Evolutionary conservation across 345 rosid genomes (phyloP).

Genomic region (Mallotus nudiflorus): DNA sequence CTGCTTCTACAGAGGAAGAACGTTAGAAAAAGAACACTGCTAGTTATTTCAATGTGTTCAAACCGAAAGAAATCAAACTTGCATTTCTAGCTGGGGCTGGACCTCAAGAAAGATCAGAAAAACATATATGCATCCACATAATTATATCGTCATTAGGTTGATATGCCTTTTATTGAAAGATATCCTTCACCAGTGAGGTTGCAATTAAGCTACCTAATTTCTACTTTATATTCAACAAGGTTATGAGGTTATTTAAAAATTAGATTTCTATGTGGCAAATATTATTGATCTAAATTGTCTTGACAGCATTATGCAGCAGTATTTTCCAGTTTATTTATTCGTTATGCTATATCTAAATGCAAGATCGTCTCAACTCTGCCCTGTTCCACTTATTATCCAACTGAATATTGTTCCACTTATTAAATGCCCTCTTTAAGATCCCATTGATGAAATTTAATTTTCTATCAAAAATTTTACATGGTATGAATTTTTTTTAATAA

Average conservation of each 20-base stretch:
- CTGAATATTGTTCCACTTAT: neutral
- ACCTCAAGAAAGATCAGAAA: slow-evolving; percentile 65
- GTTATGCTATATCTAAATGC: too few species aligned
- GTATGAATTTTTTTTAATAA: too few species aligned
- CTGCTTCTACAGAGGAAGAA: slow-evolving; percentile 68
- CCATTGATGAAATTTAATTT: too few species aligned
- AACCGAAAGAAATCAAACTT: slow-evolving; percentile 73
- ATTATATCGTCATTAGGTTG: neutral
- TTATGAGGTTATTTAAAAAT: too few species aligned
- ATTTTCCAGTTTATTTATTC: too few species aligned
- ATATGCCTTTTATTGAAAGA: neutral
- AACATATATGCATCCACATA: neutral
- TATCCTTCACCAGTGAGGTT: neutral
- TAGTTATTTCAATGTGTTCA: slow-evolving; percentile 70
- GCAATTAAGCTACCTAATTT: neutral
- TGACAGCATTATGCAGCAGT: too few species aligned
- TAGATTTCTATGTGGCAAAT: neutral
- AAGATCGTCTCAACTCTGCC: too few species aligned
- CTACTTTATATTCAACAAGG: neutral
- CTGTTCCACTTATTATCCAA: neutral
- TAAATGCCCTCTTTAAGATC: too few species aligned
- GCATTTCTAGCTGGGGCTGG: slow-evolving; percentile 95
- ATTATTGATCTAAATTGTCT: too few species aligned
- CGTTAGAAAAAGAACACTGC: slow-evolving; percentile 40
- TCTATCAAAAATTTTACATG: too few species aligned